Percentiles rank a stretch among this genome's conserved stretches.
These are phyloP conservation scores for Nakaseomyces nivariensis DNA, from an alignment of 1,139 yeast genomes.

Conservation along the genomic window DNA sequence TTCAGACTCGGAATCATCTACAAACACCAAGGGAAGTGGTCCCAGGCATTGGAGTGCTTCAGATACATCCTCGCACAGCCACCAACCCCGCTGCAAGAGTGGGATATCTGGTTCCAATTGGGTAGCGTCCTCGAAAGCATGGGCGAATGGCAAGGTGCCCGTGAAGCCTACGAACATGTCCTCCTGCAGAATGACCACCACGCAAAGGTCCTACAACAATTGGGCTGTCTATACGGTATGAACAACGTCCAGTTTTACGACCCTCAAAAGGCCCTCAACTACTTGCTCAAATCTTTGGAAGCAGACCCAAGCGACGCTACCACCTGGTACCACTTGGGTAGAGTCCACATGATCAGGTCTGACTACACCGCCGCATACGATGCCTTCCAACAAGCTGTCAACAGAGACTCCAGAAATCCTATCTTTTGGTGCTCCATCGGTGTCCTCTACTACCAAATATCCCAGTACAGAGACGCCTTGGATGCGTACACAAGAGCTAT, in stretches of 20 bases:
- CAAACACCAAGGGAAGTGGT: conserved; percentile 84
- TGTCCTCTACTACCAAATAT: conserved; percentile 87
- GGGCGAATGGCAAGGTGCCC: conserved; percentile 83
- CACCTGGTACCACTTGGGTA: conserved; percentile 92
- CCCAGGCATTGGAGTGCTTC: conserved; percentile 86
- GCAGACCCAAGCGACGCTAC: conserved; percentile 88
- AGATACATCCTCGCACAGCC: conserved; percentile 84
- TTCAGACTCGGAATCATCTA: conserved; percentile 95
- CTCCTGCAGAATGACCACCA: conserved; percentile 84
- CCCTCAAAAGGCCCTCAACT: conserved; percentile 71
- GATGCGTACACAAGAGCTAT: conserved; percentile 97
- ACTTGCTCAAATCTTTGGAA: conserved; percentile 77
- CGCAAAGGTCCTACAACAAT: conserved; percentile 89
- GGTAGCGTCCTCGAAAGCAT: conserved; percentile 93
- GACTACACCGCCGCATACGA: conserved; percentile 95
- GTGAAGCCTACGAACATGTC: conserved; percentile 91
- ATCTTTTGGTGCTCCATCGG: conserved; percentile 99
- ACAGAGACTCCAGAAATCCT: conserved; percentile 91
- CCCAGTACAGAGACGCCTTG: conserved; percentile 91
- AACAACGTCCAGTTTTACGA: conserved; percentile 62
- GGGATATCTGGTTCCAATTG: conserved; percentile 97
- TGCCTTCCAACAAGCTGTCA: conserved; percentile 97
- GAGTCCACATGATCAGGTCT: conserved; percentile 93
- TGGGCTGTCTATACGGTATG: conserved; percentile 88
- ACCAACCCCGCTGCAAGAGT: conserved; percentile 90